Evolutionary conservation across 2,329 filamentous ascomycete species (phyloP), one percentile per base, ranked within the genome.

Genomic region (Fusarium udum): DNA sequence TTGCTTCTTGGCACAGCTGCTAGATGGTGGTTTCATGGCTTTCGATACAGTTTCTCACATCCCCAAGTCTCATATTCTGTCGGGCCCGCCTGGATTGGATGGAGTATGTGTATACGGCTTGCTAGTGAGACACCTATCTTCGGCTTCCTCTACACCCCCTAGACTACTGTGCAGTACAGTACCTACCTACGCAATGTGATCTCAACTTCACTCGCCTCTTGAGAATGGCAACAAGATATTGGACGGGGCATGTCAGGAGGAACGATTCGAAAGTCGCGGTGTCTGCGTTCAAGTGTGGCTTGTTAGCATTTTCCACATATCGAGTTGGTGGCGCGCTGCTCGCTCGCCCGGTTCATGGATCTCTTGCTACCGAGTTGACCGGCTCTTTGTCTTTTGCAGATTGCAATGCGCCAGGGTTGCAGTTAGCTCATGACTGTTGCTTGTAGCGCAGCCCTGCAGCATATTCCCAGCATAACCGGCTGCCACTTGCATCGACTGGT

Each of bases 391-490:
- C 64, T 53, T 43, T 57, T 68, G 68, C 64, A 74, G 68, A 71
- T 74, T 72, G 63, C 61, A 31, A 61, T 67, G 34, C 52, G 37
- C 68, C 64, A 53, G 61, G 68, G 64, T 58, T 61, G 40, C 39
- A 61, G 53, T 55, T 72, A 74, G 67, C 64, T 73, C 46, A 37
- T 36, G 59, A 51, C 43, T 74, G 65, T 64, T 72, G 55, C 56
- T 72, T 61, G 49, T 69, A 74, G 72, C 65, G 68, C 60, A 74
- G 72, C 72, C 72, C 72, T 74, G 72, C 53, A 74, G 59, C 64
- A 56, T 65, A 62, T 60, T 66, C 56, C 40, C 42, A 62, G 64
- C 52, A 43, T 60, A 64, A 64, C 28, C 48, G 62, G 58, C 67
- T 67, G 48, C 49, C 57, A 66, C 64, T 72, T 66, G 71, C 43